Evolutionary conservation across 768 basidiomycete species (phyloP), one percentile per base, ranked within the genome.

Genomic region (Leccinum fibrillosum): DNA sequence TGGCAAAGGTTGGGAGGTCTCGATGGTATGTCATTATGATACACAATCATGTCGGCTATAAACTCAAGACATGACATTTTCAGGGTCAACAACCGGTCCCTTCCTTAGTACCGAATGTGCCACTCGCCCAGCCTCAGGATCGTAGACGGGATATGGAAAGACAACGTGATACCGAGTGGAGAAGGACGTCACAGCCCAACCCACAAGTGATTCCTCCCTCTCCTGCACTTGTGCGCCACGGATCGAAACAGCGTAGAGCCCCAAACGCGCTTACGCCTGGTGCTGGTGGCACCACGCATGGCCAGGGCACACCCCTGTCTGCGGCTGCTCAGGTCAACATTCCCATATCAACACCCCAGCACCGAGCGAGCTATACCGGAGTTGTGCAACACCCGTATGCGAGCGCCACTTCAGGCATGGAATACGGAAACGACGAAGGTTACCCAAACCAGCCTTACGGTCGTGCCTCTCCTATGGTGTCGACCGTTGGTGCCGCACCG

Each of bases 1-100:
- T 64, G 95, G 94, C 49, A 90, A 90, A 76, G 96, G 96, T 54
- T 98, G 95, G 95, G 94, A 98, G 75, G 82, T 82, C 49, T 86
- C 87, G 39, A 74, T 83, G 72, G 91, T 92, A 66, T 63, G 86
- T 82, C 32, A 32, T 62, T 55, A n/a, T 42, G 28, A 44, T 42
- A 35, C 47, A 30, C 19, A 51, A 37, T 51, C 42, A 48, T 12
- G 23, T 42, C 49, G 48, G 19, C 26, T 17, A 37, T 53, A 26
- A 47, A 28, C 60, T 66, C 37, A 70, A 26, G 37, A 51, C 49
- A 52, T 45, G 49, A 51, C 21, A 51, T 32, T 49, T 52, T 28
- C 62, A 87, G 84, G 81, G 81, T 54, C 84, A 87, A 72, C 85
- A 78, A 64, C 85, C 87, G 65, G 81, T 86, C 53, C 73, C 86